Percentiles rank a stretch among this genome's conserved stretches.
phyloP scores from a whole-genome alignment of 495 filamentous ascomycete species.

The Gamarada debralockiae region DNA sequence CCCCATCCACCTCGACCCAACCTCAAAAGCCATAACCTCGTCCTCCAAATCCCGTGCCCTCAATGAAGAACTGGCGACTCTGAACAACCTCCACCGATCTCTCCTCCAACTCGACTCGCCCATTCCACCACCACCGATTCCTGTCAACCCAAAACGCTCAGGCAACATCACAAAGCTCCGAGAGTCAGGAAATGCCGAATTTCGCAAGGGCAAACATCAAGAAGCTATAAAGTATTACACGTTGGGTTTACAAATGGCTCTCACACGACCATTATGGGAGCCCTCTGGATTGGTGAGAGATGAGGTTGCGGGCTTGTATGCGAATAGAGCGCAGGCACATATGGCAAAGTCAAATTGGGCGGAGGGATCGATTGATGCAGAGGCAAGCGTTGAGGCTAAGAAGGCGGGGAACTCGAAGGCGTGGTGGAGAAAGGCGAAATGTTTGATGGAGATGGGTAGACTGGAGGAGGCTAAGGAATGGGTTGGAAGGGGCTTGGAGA shows the following conservation, averaged over 20 bases:
- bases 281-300: conserved; percentile 75
- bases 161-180: conserved; percentile 87
- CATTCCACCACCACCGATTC: conserved; percentile 72
- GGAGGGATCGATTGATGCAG: conserved; percentile 79
- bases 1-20: conserved; percentile 74
- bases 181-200: conserved; percentile 77
- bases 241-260: conserved; percentile 82
- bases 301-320: conserved; percentile 73
- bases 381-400: conserved; percentile 86
- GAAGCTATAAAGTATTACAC: conserved; percentile 81
- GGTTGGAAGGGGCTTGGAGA: conserved; percentile 70
- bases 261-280: conserved; percentile 81
- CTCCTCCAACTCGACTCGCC: conserved; percentile 57
- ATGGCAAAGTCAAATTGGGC: conserved; percentile 77
- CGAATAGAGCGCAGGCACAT: conserved; percentile 86
- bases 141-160: conserved; percentile 79
- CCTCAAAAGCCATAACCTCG: conserved; percentile 56
- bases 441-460: conserved; percentile 85
- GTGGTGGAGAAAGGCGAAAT: conserved; percentile 83
- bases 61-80: conserved; percentile 59
- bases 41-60: conserved; percentile 42
- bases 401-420: conserved; percentile 83
- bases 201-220: conserved; percentile 66
- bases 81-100: conserved; percentile 71
- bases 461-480: conserved; percentile 76